Conservation (phyloP, 2,329 filamentous ascomycete genomes). For the Phialocephala subalpina region DNA sequence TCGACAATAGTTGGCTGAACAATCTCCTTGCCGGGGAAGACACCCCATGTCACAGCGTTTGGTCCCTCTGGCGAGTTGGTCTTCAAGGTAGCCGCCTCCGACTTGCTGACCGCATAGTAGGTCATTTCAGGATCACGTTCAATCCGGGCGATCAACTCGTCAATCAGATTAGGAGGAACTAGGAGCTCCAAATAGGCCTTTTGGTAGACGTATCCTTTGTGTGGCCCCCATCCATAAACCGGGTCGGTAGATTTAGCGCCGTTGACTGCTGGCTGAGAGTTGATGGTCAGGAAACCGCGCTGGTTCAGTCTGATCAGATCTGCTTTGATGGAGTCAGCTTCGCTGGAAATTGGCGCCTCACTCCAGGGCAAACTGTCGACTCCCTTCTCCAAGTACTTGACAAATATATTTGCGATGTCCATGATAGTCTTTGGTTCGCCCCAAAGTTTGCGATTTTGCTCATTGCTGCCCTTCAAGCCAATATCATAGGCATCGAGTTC, state of each 20-base stretch:
- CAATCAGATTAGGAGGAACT: conserved; percentile 80
- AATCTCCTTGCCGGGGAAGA: conserved; percentile 98
- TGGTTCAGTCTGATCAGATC: conserved; percentile 84
- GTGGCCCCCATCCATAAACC: conserved; percentile 91
- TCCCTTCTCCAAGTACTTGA: conserved; percentile 83
- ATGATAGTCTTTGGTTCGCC: conserved; percentile 81
- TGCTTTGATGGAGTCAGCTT: conserved; percentile 80
- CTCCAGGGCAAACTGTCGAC: conserved; percentile 92
- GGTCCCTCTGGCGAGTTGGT: conserved; percentile 90
- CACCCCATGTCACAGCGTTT: conserved; percentile 99
- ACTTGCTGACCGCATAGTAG: conserved; percentile 91
- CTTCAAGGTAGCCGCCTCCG: conserved; percentile 78
- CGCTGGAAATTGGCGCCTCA: conserved; percentile 83
- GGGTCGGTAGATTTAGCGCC: conserved; percentile 88
- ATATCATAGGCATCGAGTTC: conserved; percentile 95
- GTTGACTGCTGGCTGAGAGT: conserved; percentile 95
- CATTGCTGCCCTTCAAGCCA: conserved; percentile 91
- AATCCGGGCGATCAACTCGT: conserved; percentile 80
- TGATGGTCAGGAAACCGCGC: conserved; percentile 91
- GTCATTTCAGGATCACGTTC: conserved; percentile 83
- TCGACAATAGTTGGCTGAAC: conserved; percentile 99
- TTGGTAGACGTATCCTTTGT: conserved; percentile 96
- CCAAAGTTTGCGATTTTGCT: conserved; percentile 95
- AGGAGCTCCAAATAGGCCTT: conserved; percentile 96
- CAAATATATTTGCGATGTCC: conserved; percentile 85